phyloP scores from a whole-genome alignment of 2,329 filamentous ascomycete species.

The Daldinia sp. region DNA sequence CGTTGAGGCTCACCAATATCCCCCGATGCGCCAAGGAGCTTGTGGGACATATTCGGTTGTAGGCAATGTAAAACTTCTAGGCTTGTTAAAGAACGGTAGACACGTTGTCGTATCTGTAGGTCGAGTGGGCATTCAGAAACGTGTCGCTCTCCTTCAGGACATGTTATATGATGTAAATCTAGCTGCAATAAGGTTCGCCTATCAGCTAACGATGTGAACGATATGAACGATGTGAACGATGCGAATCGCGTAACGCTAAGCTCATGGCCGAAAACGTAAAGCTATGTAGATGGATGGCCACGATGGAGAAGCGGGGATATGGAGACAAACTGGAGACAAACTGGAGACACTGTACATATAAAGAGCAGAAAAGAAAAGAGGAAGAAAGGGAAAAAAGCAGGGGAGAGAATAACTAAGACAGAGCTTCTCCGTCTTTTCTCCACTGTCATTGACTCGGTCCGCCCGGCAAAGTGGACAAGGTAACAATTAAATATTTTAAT shows the following conservation, averaged over 20 bases:
- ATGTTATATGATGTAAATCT: slow-evolving; percentile 17
- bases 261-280: slow-evolving; percentile 2
- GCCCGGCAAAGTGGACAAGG: background rate
- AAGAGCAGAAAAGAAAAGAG: too few species aligned
- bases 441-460: background rate
- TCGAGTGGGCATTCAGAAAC: background rate
- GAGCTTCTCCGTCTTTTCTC: background rate
- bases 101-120: slow-evolving; percentile 4
- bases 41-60: background rate
- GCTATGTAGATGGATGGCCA: background rate
- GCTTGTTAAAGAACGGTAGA: background rate
- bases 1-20: background rate
- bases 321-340: slow-evolving; percentile 2
- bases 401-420: background rate
- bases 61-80: background rate
- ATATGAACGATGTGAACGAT: too few species aligned
- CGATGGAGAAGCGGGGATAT: slow-evolving; percentile 26
- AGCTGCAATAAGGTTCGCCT: slow-evolving; percentile 9
- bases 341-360: background rate
- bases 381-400: too few species aligned
- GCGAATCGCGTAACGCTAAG: slow-evolving; percentile 8
- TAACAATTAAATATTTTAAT: background rate
- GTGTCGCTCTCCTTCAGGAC: background rate
- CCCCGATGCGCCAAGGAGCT: background rate
- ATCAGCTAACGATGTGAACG: slow-evolving; percentile 14